Conservation (phyloP, 495 filamentous ascomycete genomes). For the Pyrenopolyporus hunteri region DNA sequence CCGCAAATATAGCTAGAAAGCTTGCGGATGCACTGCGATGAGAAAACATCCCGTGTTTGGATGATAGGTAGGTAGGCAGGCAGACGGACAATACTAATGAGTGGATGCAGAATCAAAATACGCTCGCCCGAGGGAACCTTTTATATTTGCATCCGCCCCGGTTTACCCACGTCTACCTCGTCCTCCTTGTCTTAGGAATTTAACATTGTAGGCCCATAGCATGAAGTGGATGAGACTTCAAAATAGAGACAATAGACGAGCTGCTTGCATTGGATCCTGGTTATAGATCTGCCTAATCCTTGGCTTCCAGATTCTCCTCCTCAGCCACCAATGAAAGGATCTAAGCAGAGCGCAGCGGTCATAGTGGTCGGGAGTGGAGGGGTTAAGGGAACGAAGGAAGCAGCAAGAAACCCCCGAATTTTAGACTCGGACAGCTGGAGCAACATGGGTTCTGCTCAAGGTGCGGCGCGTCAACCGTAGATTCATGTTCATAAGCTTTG, state of each 20-base stretch:
- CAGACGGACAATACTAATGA: neutral
- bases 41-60: slow-evolving; percentile 10
- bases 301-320: neutral
- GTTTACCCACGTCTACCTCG: no score
- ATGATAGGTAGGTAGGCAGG: no score
- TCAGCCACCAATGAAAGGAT: slow-evolving; percentile 1
- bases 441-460: neutral
- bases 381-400: slow-evolving; percentile 4
- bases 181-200: no score
- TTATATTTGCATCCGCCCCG: slow-evolving; percentile 9
- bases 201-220: neutral
- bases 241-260: slow-evolving; percentile 21
- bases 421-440: neutral
- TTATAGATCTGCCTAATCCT: slow-evolving; percentile 8
- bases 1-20: neutral
- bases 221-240: neutral
- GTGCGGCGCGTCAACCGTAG: neutral
- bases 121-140: neutral
- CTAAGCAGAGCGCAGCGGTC: neutral
- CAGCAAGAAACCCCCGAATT: slow-evolving; percentile 14
- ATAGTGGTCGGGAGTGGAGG: neutral
- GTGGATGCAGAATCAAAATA: neutral
- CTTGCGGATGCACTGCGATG: neutral
- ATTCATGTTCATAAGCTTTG: neutral
- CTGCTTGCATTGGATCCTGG: neutral